Conservation (phyloP, 1,284 basidiomycete species). For the Boletus hoseneyae region DNA sequence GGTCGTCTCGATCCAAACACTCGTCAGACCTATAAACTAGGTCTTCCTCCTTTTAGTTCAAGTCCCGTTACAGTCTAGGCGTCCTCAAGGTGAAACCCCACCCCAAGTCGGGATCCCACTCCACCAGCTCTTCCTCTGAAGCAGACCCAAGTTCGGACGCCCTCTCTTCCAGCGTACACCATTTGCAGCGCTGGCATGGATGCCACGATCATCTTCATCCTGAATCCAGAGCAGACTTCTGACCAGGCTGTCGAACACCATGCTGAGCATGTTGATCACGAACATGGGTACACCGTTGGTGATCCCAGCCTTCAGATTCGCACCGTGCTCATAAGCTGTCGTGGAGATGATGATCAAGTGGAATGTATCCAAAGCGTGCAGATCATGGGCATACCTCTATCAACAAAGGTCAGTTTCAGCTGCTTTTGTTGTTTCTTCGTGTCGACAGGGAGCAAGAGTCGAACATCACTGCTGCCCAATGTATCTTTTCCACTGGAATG, state of each 20-base stretch:
- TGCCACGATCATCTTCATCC: conserved; percentile 63
- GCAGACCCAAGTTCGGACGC: too few relatives aligned
- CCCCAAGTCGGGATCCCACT: too few relatives aligned
- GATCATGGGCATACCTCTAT: conserved; percentile 48
- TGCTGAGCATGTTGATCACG: conserved; percentile 61
- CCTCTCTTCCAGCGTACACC: conserved; percentile 60
- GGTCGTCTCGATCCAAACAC: too few relatives aligned
- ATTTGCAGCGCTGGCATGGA: conserved; percentile 54
- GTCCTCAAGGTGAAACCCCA: too few relatives aligned
- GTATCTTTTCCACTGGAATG: conserved; percentile 43
- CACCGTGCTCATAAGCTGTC: conserved; percentile 59
- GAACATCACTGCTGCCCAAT: conserved; percentile 42
- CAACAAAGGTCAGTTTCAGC: conserved; percentile 64
- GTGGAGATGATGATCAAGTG: conserved; percentile 5
- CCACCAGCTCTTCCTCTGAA: too few relatives aligned
- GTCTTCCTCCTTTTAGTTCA: too few relatives aligned
- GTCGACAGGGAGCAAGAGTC: conserved; percentile 64
- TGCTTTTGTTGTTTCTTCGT: conserved; percentile 71
- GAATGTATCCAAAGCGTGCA: not conserved
- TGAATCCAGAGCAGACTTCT: conserved; percentile 59
- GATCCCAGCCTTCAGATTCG: conserved; percentile 53
- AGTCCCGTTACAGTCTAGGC: too few relatives aligned
- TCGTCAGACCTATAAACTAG: too few relatives aligned
- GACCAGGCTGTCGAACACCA: conserved; percentile 61
- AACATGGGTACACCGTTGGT: conserved; percentile 62